Percentiles rank a stretch among this genome's conserved stretches.
phyloP scores from a whole-genome alignment of 2,329 filamentous ascomycete species.

The Aspergillus sojae region DNA sequence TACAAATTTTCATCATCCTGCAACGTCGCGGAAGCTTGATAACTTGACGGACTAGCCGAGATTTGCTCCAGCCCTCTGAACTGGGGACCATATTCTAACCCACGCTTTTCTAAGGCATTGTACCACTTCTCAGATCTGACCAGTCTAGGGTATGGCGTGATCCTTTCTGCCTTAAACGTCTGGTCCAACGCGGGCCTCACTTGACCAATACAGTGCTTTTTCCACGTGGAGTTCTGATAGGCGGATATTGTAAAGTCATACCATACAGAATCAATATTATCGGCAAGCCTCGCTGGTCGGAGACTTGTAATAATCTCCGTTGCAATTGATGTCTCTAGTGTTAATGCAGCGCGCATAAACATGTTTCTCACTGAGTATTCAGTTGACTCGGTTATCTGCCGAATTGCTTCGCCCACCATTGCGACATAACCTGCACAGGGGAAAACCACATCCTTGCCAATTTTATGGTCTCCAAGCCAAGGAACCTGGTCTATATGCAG shows the following conservation, averaged over 20 bases:
- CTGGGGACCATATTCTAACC: conserved; percentile 18
- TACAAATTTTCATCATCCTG: conserved; percentile 2
- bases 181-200: conserved; percentile 5
- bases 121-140: conserved; percentile 13
- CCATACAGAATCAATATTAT: conserved; percentile 18
- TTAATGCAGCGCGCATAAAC: conserved; percentile 15
- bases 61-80: conserved; percentile 19
- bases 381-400: conserved; percentile 12
- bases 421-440: conserved; percentile 29
- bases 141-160: neutral
- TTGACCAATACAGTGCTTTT: conserved; percentile 20
- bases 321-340: conserved; percentile 6
- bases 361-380: conserved; percentile 20
- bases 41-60: conserved; percentile 11
- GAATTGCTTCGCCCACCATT: conserved; percentile 28
- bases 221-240: conserved; percentile 16
- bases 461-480: conserved; percentile 35
- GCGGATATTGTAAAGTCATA: conserved; percentile 20
- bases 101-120: conserved; percentile 12
- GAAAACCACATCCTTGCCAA: conserved; percentile 25
- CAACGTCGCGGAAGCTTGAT: conserved; percentile 8
- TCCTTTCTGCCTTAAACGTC: neutral
- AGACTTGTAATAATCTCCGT: conserved; percentile 21
- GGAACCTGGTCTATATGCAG: conserved; percentile 27
- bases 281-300: conserved; percentile 5